A percentile compares a stretch with the other conserved stretches of the same genome.
These are phyloP conservation scores for Colletotrichum gigasporum DNA, from an alignment of 2,329 filamentous ascomycete species.

Conservation along the genomic window DNA sequence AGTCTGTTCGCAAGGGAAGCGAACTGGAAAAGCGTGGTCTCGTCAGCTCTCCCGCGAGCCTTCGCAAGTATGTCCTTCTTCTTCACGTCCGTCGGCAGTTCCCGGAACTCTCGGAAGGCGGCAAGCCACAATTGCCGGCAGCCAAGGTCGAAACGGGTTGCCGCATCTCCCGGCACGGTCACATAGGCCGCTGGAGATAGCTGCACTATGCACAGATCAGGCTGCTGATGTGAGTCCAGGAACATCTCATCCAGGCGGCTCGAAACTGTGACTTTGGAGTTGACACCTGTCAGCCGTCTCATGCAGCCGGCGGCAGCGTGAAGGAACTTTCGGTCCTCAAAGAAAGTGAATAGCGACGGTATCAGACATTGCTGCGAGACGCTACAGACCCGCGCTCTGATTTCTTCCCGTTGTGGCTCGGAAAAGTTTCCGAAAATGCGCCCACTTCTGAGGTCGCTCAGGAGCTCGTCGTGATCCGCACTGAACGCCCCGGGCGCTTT, in stretches of 20 bases:
- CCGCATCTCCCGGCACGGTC: neutral
- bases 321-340: neutral
- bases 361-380: neutral
- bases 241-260: neutral
- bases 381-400: neutral
- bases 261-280: neutral
- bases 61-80: neutral
- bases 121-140: neutral
- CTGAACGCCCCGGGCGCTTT: neutral
- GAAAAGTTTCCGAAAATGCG: neutral
- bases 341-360: constrained; percentile 3
- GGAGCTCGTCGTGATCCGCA: neutral
- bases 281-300: neutral
- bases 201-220: neutral
- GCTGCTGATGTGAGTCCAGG: neutral
- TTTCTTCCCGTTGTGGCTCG: neutral
- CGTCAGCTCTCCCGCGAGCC: neutral
- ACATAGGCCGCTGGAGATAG: neutral
- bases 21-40: constrained; percentile 5
- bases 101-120: constrained; percentile 2
- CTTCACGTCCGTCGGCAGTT: neutral
- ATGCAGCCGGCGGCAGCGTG: neutral
- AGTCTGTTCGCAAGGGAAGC: constrained; percentile 3
- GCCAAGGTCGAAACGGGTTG: constrained; percentile 1
- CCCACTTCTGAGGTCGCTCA: neutral